Conservation (phyloP, 2,329 filamentous ascomycete genomes). For the Monilinia vaccinii-corymbosi region DNA sequence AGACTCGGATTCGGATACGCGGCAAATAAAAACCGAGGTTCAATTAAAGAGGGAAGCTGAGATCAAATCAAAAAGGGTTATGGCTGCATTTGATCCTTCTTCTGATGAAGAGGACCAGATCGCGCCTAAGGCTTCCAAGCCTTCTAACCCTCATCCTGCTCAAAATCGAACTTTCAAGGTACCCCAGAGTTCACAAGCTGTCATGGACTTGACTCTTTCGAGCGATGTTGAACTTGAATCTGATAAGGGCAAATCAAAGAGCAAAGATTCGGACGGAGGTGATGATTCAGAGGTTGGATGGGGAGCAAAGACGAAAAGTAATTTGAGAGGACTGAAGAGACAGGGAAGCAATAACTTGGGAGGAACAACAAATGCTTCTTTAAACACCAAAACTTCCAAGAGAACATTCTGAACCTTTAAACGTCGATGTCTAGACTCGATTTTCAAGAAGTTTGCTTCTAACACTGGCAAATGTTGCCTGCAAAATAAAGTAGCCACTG, state of each 20-base stretch:
- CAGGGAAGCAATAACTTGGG: conserved; percentile 12
- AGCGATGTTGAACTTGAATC: conserved; percentile 19
- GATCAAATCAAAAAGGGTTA: conserved; percentile 9
- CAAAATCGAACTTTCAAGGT: conserved; percentile 15
- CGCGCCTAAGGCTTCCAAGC: not conserved
- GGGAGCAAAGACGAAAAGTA: conserved; percentile 15
- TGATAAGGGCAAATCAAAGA: not conserved
- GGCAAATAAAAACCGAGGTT: conserved; percentile 5
- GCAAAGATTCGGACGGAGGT: not conserved
- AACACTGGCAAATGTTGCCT: not conserved
- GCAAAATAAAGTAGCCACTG: not conserved
- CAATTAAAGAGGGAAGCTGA: conserved; percentile 2
- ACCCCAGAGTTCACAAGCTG: conserved; percentile 31
- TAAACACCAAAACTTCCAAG: conserved; percentile 13
- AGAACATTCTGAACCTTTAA: conserved; percentile 10
- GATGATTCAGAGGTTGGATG: conserved; percentile 14
- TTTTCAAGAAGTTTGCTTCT: not conserved
- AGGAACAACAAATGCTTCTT: conserved; percentile 14
- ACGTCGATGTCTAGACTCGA: not conserved
- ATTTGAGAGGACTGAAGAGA: conserved; percentile 9
- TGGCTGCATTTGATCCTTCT: conserved; percentile 9
- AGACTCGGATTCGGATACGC: conserved; percentile 3
- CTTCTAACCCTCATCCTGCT: conserved; percentile 9
- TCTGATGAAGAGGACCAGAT: conserved; percentile 5
- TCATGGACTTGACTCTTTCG: conserved; percentile 29